Evolutionary conservation across 495 filamentous ascomycete species (phyloP).

Genomic region (Podospora conica): DNA sequence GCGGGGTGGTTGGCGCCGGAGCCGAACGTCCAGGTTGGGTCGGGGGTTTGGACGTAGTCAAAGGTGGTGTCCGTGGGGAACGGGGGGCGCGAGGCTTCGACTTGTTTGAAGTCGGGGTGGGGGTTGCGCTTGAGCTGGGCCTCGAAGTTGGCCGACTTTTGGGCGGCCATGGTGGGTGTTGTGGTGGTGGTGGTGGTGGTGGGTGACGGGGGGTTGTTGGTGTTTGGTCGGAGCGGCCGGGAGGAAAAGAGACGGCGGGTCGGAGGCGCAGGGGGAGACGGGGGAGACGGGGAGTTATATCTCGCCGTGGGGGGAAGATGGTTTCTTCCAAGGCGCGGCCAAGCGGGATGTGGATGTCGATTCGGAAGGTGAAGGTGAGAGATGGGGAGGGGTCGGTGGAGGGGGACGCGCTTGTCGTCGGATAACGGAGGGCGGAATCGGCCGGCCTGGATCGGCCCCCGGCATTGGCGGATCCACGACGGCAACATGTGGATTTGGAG

Average conservation of each 20-base stretch:
- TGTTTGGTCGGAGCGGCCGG: neutral
- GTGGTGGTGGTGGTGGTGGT: neutral
- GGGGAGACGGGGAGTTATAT: neutral
- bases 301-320: neutral
- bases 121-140: slow-evolving; percentile 53
- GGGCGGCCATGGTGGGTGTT: slow-evolving; percentile 30
- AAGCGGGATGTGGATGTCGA: neutral
- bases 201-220: neutral
- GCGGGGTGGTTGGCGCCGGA: slow-evolving; percentile 57
- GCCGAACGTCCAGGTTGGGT: slow-evolving; percentile 74
- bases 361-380: slow-evolving; percentile 15
- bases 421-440: slow-evolving; percentile 23
- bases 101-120: slow-evolving; percentile 69
- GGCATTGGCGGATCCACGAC: neutral
- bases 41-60: slow-evolving; percentile 61
- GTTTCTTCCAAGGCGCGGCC: neutral
- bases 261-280: neutral
- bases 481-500: neutral
- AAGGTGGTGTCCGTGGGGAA: slow-evolving; percentile 52
- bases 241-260: neutral
- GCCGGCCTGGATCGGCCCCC: slow-evolving; percentile 5
- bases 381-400: neutral
- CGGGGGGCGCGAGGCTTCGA: slow-evolving; percentile 66
- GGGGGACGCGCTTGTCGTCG: slow-evolving; percentile 18
- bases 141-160: slow-evolving; percentile 31